Percentiles rank a stretch among this genome's conserved stretches.
Evolutionary conservation across 768 basidiomycete genomes (phyloP).

Genomic region (Xerocomellus intermedius): DNA sequence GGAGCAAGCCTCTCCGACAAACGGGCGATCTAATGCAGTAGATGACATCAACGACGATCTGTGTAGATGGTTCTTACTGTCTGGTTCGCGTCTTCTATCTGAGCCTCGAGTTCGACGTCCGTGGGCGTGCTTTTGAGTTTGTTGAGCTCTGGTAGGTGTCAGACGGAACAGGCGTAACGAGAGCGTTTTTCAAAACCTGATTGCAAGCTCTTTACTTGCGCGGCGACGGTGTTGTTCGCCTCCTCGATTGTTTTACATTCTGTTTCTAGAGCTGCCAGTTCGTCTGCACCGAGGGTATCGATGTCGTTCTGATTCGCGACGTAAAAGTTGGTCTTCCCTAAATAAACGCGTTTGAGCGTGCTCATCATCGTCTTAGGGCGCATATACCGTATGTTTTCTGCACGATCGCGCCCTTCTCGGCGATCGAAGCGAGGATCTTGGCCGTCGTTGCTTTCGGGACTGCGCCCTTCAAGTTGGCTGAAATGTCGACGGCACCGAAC

Average conservation of each 20-base stretch:
- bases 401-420: constrained; percentile 81
- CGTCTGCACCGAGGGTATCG: constrained; percentile 59
- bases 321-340: constrained; percentile 85
- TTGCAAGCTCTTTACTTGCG: constrained; percentile 49
- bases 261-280: constrained; percentile 56
- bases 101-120: constrained; percentile 58
- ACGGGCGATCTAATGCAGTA: constrained; percentile 44
- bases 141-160: constrained; percentile 52
- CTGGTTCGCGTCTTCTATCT: constrained; percentile 49
- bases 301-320: constrained; percentile 79
- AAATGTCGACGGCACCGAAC: constrained; percentile 88
- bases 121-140: constrained; percentile 67
- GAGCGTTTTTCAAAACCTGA: constrained; percentile 18
- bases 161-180: background rate
- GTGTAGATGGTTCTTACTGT: constrained; percentile 44
- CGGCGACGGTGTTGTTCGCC: constrained; percentile 50
- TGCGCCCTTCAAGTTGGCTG: constrained; percentile 87
- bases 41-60: constrained; percentile 7
- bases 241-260: constrained; percentile 60
- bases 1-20: constrained; percentile 54
- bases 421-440: constrained; percentile 76
- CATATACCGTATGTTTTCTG: constrained; percentile 78
- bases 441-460: constrained; percentile 82
- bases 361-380: background rate
- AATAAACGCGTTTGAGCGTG: background rate